Evolutionary conservation across 495 filamentous ascomycete genomes (phyloP).

Genomic region (Schizothecium vesticola): DNA sequence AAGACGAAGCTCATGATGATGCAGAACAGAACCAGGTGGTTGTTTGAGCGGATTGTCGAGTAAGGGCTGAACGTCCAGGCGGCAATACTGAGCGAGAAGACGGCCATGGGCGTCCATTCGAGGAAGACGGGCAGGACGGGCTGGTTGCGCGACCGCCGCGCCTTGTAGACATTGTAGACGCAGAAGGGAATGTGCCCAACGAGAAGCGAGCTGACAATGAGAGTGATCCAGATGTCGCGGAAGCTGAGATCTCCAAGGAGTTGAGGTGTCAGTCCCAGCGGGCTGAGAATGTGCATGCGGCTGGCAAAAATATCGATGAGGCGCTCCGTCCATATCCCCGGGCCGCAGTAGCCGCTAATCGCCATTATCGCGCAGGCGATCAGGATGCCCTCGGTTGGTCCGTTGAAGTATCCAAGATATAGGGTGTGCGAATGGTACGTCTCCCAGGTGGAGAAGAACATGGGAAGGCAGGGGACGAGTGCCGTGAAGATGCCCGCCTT

Average conservation of each 20-base stretch:
- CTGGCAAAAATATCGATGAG: slow-evolving; percentile 61
- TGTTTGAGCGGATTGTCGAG: slow-evolving; percentile 69
- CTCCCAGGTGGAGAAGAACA: slow-evolving; percentile 99
- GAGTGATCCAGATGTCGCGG: slow-evolving; percentile 80
- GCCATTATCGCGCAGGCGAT: slow-evolving; percentile 83
- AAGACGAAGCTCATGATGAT: slow-evolving; percentile 93
- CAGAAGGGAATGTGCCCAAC: slow-evolving; percentile 75
- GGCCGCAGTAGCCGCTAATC: slow-evolving; percentile 78
- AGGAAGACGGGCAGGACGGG: slow-evolving; percentile 82
- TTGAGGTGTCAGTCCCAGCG: slow-evolving; percentile 40
- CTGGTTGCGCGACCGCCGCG: slow-evolving; percentile 63
- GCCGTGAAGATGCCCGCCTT: slow-evolving; percentile 85
- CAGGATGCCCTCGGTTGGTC: slow-evolving; percentile 91
- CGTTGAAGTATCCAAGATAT: slow-evolving; percentile 95
- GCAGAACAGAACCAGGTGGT: slow-evolving; percentile 88
- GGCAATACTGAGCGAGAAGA: slow-evolving; percentile 66
- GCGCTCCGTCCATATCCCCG: slow-evolving; percentile 75
- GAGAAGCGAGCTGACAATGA: slow-evolving; percentile 68
- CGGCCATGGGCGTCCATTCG: slow-evolving; percentile 87
- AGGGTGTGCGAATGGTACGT: slow-evolving; percentile 98
- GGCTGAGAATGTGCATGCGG: slow-evolving; percentile 25
- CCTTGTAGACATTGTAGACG: slow-evolving; percentile 74
- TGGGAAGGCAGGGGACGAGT: slow-evolving; percentile 82
- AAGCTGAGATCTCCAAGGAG: slow-evolving; percentile 63
- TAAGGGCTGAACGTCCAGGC: slow-evolving; percentile 87